A percentile compares a stretch with the other conserved stretches of the same genome.
phyloP scores from a whole-genome alignment of 495 filamentous ascomycete genomes.

The Saxispiralis lemnorum region DNA sequence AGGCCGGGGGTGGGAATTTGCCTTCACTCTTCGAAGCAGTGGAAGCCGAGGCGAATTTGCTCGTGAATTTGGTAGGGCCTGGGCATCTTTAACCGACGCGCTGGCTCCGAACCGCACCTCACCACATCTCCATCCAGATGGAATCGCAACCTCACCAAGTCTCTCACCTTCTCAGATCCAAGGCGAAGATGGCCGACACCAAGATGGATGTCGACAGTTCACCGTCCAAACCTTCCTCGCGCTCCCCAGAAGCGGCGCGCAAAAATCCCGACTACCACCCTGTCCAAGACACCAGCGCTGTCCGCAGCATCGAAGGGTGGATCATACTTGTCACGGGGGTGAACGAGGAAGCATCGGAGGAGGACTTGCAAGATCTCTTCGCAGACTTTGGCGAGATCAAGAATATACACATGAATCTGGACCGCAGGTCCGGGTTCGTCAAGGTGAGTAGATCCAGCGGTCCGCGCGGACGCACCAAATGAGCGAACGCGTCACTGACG shows the following conservation, averaged over 20 bases:
- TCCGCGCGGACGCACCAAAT: background rate
- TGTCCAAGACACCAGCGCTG: slow-evolving; percentile 63
- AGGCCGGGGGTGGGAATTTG: too few relatives aligned
- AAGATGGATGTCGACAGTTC: slow-evolving; percentile 65
- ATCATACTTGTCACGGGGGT: slow-evolving; percentile 93
- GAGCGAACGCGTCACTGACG: background rate
- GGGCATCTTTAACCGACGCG: background rate
- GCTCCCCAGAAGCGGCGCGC: slow-evolving; percentile 20
- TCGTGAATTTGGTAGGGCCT: too few relatives aligned
- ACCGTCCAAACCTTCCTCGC: slow-evolving; percentile 1
- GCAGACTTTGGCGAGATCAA: slow-evolving; percentile 94
- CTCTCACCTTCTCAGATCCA: background rate
- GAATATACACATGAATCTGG: slow-evolving; percentile 87
- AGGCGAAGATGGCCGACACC: slow-evolving; percentile 18
- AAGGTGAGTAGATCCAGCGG: slow-evolving; percentile 44
- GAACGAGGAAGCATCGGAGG: slow-evolving; percentile 93
- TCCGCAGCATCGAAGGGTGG: slow-evolving; percentile 98
- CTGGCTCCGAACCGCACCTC: background rate
- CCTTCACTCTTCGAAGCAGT: too few relatives aligned
- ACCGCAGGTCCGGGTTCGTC: slow-evolving; percentile 89
- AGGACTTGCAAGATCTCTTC: slow-evolving; percentile 86
- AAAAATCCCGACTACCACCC: slow-evolving; percentile 46
- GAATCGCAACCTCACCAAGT: background rate
- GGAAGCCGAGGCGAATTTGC: background rate
- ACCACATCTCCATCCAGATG: background rate